Percentiles rank a stretch among this genome's conserved stretches.
Evolutionary conservation across 148 eudicot species (phyloP).

Genomic region (Rhododendron ovatum): DNA sequence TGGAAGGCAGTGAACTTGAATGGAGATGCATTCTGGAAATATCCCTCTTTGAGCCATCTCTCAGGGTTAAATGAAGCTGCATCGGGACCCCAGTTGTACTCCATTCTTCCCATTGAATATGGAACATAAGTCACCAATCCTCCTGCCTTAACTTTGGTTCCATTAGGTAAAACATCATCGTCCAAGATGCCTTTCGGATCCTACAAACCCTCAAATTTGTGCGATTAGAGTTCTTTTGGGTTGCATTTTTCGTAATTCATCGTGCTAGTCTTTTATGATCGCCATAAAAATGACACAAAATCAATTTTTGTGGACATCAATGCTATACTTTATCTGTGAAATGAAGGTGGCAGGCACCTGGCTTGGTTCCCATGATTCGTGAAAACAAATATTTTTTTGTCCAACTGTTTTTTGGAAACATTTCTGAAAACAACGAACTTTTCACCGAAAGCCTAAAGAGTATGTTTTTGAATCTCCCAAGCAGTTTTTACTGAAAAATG

Average conservation of each 20-base stretch:
- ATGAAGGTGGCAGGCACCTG: neutral
- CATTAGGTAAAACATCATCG: constrained; percentile 90
- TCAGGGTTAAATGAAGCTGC: constrained; percentile 79
- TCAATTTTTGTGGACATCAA: neutral
- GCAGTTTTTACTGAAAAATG: neutral
- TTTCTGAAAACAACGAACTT: neutral
- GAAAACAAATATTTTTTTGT: neutral
- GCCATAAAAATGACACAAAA: neutral
- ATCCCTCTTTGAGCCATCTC: constrained; percentile 92
- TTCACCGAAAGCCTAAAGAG: neutral
- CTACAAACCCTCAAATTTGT: constrained; percentile 18
- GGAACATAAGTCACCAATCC: constrained; percentile 99
- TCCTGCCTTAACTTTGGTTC: constrained; percentile 90
- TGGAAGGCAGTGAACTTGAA: constrained; percentile 98
- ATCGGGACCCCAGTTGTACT: constrained; percentile 95
- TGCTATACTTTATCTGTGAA: neutral
- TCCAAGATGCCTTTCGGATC: constrained; percentile 86
- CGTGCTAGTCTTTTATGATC: neutral
- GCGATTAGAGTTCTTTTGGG: neutral
- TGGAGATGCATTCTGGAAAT: constrained; percentile 84
- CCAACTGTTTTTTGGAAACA: neutral
- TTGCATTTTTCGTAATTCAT: neutral
- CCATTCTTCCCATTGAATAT: constrained; percentile 97
- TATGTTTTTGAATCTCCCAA: neutral
- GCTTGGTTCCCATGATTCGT: neutral